Conservation (phyloP, 345 rosid genomes). For the Sapria himalayana region DNA sequence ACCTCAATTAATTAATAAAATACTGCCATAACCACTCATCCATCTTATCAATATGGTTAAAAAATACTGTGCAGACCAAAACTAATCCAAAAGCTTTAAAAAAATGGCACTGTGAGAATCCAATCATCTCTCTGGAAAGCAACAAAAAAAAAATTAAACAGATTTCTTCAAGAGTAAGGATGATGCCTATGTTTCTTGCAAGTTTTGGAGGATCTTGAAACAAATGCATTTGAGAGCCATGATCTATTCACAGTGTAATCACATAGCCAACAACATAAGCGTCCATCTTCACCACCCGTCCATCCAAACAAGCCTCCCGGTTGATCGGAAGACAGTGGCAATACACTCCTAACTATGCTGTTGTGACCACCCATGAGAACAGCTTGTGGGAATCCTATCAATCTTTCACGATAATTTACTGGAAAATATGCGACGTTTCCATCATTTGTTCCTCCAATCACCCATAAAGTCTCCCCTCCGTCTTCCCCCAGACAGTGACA, state of each 20-base stretch:
- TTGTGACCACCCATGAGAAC: constrained; percentile 70
- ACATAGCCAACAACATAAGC: constrained; percentile 69
- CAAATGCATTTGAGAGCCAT: constrained; percentile 55
- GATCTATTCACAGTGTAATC: constrained; percentile 34
- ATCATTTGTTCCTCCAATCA: constrained; percentile 60
- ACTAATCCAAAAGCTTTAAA: no score
- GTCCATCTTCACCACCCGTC: constrained; percentile 92
- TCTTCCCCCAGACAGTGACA: constrained; percentile 44
- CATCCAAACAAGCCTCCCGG: constrained; percentile 61
- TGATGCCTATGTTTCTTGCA: constrained; percentile 32
- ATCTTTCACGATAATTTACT: constrained; percentile 23
- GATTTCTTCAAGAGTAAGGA: constrained; percentile 19
- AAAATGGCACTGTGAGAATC: neutral
- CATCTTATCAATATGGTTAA: no score
- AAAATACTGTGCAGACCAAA: no score
- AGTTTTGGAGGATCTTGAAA: constrained; percentile 16
- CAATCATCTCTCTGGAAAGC: neutral
- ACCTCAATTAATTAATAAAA: no score
- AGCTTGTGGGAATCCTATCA: constrained; percentile 46
- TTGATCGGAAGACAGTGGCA: constrained; percentile 33
- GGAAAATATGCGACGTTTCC: constrained; percentile 79
- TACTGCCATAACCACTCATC: no score
- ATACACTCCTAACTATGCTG: constrained; percentile 44
- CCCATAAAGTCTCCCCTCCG: constrained; percentile 55
- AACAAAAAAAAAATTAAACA: neutral